phyloP scores from a whole-genome alignment of 352 stramenopile species.

The Phytophthora tentaculata region DNA sequence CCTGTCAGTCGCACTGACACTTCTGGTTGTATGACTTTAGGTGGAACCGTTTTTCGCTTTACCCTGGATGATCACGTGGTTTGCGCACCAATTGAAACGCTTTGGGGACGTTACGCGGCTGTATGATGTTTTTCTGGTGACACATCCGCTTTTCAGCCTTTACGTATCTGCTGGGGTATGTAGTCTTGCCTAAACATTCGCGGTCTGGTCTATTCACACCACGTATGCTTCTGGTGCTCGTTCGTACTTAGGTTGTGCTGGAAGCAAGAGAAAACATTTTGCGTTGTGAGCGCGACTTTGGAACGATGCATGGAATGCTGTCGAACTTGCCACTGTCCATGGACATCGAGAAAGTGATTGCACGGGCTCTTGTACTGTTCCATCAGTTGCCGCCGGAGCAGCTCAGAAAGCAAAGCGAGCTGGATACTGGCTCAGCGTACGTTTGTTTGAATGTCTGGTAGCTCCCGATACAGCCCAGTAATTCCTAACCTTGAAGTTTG shows the following conservation, averaged over 20 bases:
- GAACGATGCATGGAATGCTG: slow-evolving; percentile 73
- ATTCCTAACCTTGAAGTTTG: background rate
- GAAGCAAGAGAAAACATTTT: slow-evolving; percentile 62
- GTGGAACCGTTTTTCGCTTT: slow-evolving; percentile 95
- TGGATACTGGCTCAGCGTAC: slow-evolving; percentile 30
- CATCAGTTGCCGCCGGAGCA: slow-evolving; percentile 57
- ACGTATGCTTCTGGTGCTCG: background rate
- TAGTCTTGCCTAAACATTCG: background rate
- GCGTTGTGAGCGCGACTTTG: slow-evolving; percentile 79
- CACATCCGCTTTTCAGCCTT: slow-evolving; percentile 92
- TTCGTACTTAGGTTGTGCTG: slow-evolving; percentile 48
- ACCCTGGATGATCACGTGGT: slow-evolving; percentile 96
- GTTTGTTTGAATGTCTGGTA: slow-evolving; percentile 7
- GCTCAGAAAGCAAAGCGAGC: slow-evolving; percentile 37
- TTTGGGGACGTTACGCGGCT: slow-evolving; percentile 89
- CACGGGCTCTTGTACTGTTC: slow-evolving; percentile 57
- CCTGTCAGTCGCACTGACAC: background rate
- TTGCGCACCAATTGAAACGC: slow-evolving; percentile 91
- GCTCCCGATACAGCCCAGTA: background rate
- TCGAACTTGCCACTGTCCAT: slow-evolving; percentile 79
- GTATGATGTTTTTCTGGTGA: slow-evolving; percentile 94
- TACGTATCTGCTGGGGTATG: slow-evolving; percentile 88
- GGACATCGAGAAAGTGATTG: slow-evolving; percentile 72
- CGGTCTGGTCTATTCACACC: background rate
- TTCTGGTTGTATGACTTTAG: slow-evolving; percentile 24